Evolutionary conservation across 805 yeast genomes (phyloP).

Genomic region (Suhomyces faveliae): DNA sequence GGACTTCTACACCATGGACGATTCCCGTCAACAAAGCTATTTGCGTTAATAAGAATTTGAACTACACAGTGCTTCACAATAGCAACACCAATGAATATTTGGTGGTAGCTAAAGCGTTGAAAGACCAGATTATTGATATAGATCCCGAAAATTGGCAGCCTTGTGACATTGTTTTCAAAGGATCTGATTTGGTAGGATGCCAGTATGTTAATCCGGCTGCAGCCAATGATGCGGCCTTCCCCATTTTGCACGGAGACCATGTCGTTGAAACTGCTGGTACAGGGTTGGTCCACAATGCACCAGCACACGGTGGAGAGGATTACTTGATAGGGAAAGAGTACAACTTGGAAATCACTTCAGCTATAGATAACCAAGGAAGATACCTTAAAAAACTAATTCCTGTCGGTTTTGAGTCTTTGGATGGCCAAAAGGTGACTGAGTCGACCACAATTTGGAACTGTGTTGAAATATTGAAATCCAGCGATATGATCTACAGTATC

Average conservation of each 20-base stretch:
- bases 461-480: slow-evolving; percentile 44
- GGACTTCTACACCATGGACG: slow-evolving; percentile 99
- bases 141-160: slow-evolving; percentile 13
- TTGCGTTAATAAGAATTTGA: slow-evolving; percentile 58
- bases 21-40: slow-evolving; percentile 84
- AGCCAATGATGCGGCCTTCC: slow-evolving; percentile 36
- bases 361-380: slow-evolving; percentile 75
- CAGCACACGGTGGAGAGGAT: slow-evolving; percentile 97
- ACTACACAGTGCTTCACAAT: slow-evolving; percentile 49
- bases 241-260: slow-evolving; percentile 75
- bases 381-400: slow-evolving; percentile 55
- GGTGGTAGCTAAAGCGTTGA: slow-evolving; percentile 57
- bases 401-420: slow-evolving; percentile 41
- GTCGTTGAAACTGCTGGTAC: slow-evolving; percentile 85
- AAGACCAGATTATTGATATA: slow-evolving; percentile 34
- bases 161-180: slow-evolving; percentile 10
- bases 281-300: slow-evolving; percentile 95
- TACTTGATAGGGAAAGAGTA: slow-evolving; percentile 64
- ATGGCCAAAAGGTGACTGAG: slow-evolving; percentile 40
- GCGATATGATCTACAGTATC: slow-evolving; percentile 47
- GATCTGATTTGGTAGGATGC: slow-evolving; percentile 25
- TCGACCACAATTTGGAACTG: slow-evolving; percentile 44
- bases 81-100: slow-evolving; percentile 39
- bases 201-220: slow-evolving; percentile 59
- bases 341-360: slow-evolving; percentile 62